phyloP scores from a whole-genome alignment of 2,329 filamentous ascomycete genomes.

The Mycosphaerelloides madeirae region DNA sequence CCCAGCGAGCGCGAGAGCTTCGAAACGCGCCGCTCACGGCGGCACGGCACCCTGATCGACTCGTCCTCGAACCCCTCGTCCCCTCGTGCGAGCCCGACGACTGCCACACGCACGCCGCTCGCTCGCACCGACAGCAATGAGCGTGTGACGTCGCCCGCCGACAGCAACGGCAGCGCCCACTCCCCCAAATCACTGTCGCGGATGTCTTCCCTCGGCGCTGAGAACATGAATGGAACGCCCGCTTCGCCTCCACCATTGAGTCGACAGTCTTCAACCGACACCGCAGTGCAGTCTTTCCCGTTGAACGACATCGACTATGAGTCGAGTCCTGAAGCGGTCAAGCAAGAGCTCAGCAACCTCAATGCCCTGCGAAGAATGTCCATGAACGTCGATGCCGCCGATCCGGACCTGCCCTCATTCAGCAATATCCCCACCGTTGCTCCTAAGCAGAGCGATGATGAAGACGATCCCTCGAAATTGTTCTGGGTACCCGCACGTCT shows the following conservation, averaged over 20 bases:
- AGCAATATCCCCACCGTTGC: slow-evolving; percentile 62
- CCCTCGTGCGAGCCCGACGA: slow-evolving; percentile 3
- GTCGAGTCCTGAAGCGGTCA: slow-evolving; percentile 81
- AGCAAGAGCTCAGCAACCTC: slow-evolving; percentile 86
- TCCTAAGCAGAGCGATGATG: slow-evolving; percentile 66
- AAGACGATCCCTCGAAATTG: slow-evolving; percentile 80
- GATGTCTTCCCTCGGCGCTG: slow-evolving; percentile 34
- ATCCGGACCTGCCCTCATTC: slow-evolving; percentile 74
- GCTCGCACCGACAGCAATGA: slow-evolving; percentile 27
- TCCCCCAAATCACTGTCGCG: slow-evolving; percentile 22
- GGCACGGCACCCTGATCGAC: slow-evolving; percentile 24
- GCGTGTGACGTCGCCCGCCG: slow-evolving; percentile 19
- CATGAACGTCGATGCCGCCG: slow-evolving; percentile 72
- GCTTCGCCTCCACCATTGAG: slow-evolving; percentile 39
- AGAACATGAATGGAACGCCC: slow-evolving; percentile 21
- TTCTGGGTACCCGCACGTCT: slow-evolving; percentile 95
- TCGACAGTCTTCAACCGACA: slow-evolving; percentile 32
- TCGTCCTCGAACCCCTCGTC: neutral
- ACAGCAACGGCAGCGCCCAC: slow-evolving; percentile 8
- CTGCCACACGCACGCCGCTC: slow-evolving; percentile 11
- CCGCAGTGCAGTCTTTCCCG: slow-evolving; percentile 49
- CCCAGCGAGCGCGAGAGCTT: slow-evolving; percentile 50
- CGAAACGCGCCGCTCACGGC: slow-evolving; percentile 27
- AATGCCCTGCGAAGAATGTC: slow-evolving; percentile 88
- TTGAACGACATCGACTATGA: slow-evolving; percentile 85